Evolutionary conservation across 1,284 basidiomycete species (phyloP).

Genomic region (Melampsora larici-populina): DNA sequence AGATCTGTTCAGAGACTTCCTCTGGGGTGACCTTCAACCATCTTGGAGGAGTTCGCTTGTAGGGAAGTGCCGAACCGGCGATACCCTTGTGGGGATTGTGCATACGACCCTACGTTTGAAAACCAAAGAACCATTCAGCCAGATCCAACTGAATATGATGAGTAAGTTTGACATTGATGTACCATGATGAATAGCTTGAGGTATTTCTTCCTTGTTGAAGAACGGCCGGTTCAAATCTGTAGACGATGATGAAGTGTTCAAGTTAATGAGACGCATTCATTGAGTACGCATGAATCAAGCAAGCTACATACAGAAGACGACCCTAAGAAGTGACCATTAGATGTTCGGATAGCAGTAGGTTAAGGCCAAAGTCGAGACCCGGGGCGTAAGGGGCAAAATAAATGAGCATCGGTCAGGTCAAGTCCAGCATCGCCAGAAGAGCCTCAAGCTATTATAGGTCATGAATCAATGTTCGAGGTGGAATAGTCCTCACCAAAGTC

Average conservation of each 20-base stretch:
- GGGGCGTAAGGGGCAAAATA: neutral
- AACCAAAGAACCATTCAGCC: slow-evolving; percentile 7
- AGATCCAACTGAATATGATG: neutral
- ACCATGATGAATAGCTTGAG: neutral
- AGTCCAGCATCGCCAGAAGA: slow-evolving; percentile 42
- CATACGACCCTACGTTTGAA: slow-evolving; percentile 67
- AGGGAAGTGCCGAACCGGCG: slow-evolving; percentile 95
- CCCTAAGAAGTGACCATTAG: slow-evolving; percentile 21
- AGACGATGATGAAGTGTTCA: neutral
- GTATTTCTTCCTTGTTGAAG: neutral
- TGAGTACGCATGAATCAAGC: neutral
- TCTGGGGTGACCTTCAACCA: slow-evolving; percentile 97
- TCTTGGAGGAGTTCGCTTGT: slow-evolving; percentile 86
- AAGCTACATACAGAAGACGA: neutral
- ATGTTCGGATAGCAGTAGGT: neutral
- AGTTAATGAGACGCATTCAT: neutral
- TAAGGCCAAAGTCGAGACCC: neutral
- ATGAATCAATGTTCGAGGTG: slow-evolving; percentile 6
- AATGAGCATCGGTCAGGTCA: slow-evolving; percentile 34
- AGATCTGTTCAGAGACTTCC: slow-evolving; percentile 92
- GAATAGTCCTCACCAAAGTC: slow-evolving; percentile 33
- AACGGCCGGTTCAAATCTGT: neutral
- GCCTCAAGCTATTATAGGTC: slow-evolving; percentile 28
- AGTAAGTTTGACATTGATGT: neutral
- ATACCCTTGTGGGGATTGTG: slow-evolving; percentile 98